Evolutionary conservation across 2,329 filamentous ascomycete species (phyloP), one percentile per base, ranked within the genome.

Genomic region (Ascochyta viciae-villosae): DNA sequence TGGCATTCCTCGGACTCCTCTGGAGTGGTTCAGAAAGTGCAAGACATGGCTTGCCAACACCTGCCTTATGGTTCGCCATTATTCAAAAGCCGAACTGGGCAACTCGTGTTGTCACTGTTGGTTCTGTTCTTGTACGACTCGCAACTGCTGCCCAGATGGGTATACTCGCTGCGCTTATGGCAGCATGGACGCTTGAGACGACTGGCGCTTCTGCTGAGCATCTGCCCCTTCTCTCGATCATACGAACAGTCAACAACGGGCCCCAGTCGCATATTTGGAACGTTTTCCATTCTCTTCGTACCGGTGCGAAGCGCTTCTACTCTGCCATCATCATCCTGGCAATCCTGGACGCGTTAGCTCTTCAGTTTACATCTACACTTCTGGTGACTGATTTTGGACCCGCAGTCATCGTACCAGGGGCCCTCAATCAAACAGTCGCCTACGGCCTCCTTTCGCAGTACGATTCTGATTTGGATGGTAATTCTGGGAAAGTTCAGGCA

Each of bases 1-100:
- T 56, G n/a, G 52, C 33, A 7, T 53, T 59, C 39, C 44, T 59
- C 5, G 33, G 29, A 16, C 48, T 59, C 15, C 22, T 56, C 1
- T 59, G 52, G 57, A 41, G 26, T 13, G 39, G 43, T 3, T 44
- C 57, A 10, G 38, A 38, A 6, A 46, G 43, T 22, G 44, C 45
- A 16, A 43, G 16, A 15, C 24, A 40, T 2, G 29, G 43, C 13
- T 23, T 38, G 4, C n/a, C 16, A 12, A 42, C 47, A 2, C 48
- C 57, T 3, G 7, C 9, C 3, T n/a, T 59, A 3, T 59, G 57
- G 57, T 52, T 10, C 10, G 4, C 7, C 23, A 55, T 55, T 13
- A 44, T 44, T 9, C 34, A 38, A 3, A 38, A 9, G 26, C 26
- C 13, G 4, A 35, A 38, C 12, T 52, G 48, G 48, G 40, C 48